Base-by-base conservation (phyloP, 2,329 filamentous ascomycete species). In the Chaetomium sp. region DNA sequence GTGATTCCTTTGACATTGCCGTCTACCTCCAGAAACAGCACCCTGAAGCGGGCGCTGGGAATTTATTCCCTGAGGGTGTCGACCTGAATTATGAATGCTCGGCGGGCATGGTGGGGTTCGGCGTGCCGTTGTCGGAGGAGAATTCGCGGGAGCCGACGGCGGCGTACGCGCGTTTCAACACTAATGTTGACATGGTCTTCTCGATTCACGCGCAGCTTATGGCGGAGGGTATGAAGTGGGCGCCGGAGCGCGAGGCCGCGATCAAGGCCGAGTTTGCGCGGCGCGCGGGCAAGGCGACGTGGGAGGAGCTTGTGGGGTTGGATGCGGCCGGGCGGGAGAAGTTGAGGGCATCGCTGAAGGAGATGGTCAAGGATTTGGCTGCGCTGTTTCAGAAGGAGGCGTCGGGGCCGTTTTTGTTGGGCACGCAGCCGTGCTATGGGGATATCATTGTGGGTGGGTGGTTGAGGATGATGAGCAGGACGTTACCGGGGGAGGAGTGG, bases 1-100 rank as follows among this genome's bases (percentile, higher is more conserved):
- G 84, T 79, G 85, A 89, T 65, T 87, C 84, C 0, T 74, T 72
- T 61, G 71, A 72, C 50, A 89, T 90, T 56, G 83, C 79, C 9
- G 61, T 70, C 9, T 75, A 75, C 32, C 74, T 89, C 19, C 85
- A 89, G 64, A 69, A 75, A 51, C 70, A 71, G 0, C 74, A 86
- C 58, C 85, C 85, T 0, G 55, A 67, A 35, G 66, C 73, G 0
- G 76, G 76, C 1, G 70, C 64, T 1, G 73, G 74, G 0, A 66
- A 74, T 46, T 71, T 86, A 2, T 80, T 85, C 0, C 69, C 73
- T 0, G 66, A 68, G 65, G 69, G 46, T 6, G 69, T 80, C 12
- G 73, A 76, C 52, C 79, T 70, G 55, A 58, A 57, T 46, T 74
- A 67, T 59, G 54, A 49, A 3, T 27, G 4, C 63, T 60, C 3